Evolutionary conservation across 371 early-diverging fungal species (phyloP), one percentile per base, ranked within the genome.

Genomic region (Lichtheimia ramosa): DNA sequence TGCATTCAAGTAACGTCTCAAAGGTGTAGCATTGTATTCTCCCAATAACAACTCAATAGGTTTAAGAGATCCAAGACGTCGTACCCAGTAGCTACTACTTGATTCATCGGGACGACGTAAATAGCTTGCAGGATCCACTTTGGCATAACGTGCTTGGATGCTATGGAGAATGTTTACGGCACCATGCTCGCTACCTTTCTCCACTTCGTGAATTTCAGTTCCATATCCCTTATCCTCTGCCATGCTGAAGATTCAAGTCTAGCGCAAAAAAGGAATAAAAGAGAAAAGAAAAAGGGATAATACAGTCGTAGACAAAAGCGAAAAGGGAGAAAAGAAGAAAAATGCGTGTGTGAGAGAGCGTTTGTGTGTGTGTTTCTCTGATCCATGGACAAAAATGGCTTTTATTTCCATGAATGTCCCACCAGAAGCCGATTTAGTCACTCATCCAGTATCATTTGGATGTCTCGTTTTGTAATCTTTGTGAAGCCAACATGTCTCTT

Each of bases 41-140:
- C 70, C 70, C 52, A 66, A 69, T 5, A 77, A 59, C 48, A 75
- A 68, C 54, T 85, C 85, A 16, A 83, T 70, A 2, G 83, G 78
- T 58, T 83, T 82, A 48, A 77, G 75, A 3, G 75, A 70, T 55
- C 72, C 58, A 4, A 85, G 66, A 42, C 80, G 68, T 27, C 85
- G 79, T 23, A 65, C 51, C 67, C 79, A 81, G 52, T 59, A 82
- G 7, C 57, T 69, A 3, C 40, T 43, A 20, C 57, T 51, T n/a
- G 69, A 59, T 61, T 83, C 82, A 39, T 68, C 70, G 20, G 70
- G 73, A 53, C 68, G 70, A 21, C 73, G 74, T 40, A 69, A 60
- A 41, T 79, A 75, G 46, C 68, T 64, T 6, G 64, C 53, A 8
- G 79, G 72, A 63, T 71, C 65, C 15, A 52, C 60, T 25, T 52